These are phyloP conservation scores for Tricholoma sp. DNA, from an alignment of 768 basidiomycete genomes.

Conservation along the genomic window DNA sequence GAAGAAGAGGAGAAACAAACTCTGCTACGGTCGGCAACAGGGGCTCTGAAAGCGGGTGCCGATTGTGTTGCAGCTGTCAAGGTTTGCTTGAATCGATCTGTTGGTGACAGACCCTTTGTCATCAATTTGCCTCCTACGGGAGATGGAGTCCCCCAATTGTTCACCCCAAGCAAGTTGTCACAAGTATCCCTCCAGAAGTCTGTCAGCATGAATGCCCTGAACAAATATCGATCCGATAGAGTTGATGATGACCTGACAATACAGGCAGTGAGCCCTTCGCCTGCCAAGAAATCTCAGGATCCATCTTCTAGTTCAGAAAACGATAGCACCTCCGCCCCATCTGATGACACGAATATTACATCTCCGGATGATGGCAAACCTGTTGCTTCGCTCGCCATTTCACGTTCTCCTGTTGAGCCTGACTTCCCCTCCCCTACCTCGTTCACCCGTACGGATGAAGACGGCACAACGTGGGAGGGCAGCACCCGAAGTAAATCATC, in stretches of 20 bases:
- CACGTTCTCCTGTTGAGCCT: slow-evolving; percentile 30
- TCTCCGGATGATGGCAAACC: slow-evolving; percentile 42
- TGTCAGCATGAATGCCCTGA: slow-evolving; percentile 31
- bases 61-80: slow-evolving; percentile 88
- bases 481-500: slow-evolving; percentile 30
- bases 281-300: slow-evolving; percentile 28
- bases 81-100: slow-evolving; percentile 65
- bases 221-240: slow-evolving; percentile 30
- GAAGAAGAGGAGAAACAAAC: slow-evolving; percentile 82
- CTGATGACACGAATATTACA: slow-evolving; percentile 45
- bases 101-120: slow-evolving; percentile 58
- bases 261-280: slow-evolving; percentile 38
- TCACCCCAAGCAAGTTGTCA: slow-evolving; percentile 46
- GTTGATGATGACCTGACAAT: slow-evolving; percentile 60
- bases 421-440: slow-evolving; percentile 51
- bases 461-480: slow-evolving; percentile 58
- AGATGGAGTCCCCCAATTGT: slow-evolving; percentile 37
- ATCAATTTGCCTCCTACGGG: slow-evolving; percentile 54
- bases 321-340: slow-evolving; percentile 40
- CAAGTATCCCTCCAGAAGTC: slow-evolving; percentile 29
- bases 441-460: slow-evolving; percentile 43
- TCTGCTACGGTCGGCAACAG: slow-evolving; percentile 81
- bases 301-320: slow-evolving; percentile 48
- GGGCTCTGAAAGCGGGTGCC: slow-evolving; percentile 78
- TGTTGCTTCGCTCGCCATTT: slow-evolving; percentile 25